Conservation (phyloP, 768 basidiomycete species). For the Fibroporia radiculosa region DNA sequence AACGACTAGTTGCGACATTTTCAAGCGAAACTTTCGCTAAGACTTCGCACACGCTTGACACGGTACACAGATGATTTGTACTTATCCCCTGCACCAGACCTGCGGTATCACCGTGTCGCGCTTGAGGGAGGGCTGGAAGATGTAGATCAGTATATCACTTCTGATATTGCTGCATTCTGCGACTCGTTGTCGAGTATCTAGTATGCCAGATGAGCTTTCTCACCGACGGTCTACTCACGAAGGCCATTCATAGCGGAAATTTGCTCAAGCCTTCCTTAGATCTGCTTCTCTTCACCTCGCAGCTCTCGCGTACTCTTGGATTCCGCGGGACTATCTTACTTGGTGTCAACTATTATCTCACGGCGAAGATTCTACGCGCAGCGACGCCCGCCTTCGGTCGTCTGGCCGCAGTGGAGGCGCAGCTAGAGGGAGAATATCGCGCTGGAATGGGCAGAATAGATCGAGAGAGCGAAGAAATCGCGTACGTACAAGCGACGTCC, state of each 20-base stretch:
- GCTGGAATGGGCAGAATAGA: conserved; percentile 81
- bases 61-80: conserved; percentile 91
- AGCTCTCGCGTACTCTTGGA: conserved; percentile 82
- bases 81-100: conserved; percentile 62
- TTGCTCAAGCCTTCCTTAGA: conserved; percentile 89
- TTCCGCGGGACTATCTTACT: conserved; percentile 75
- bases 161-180: conserved; percentile 86
- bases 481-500: conserved; percentile 44
- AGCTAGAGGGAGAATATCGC: conserved; percentile 86
- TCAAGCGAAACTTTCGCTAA: conserved; percentile 77
- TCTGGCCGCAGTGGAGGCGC: conserved; percentile 81
- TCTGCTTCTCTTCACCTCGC: conserved; percentile 84
- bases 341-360: conserved; percentile 81
- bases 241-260: conserved; percentile 58
- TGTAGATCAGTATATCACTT: conserved; percentile 88
- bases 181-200: conserved; percentile 82
- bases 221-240: neutral
- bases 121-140: conserved; percentile 42
- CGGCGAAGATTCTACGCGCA: conserved; percentile 70
- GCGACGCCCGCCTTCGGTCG: conserved; percentile 92
- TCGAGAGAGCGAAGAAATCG: conserved; percentile 87
- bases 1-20: conserved; percentile 69
- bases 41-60: conserved; percentile 79
- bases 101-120: conserved; percentile 57
- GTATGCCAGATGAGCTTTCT: conserved; percentile 38